Evolutionary conservation across 1,284 basidiomycete genomes (phyloP).

Genomic region (Neonothopanus nambi): DNA sequence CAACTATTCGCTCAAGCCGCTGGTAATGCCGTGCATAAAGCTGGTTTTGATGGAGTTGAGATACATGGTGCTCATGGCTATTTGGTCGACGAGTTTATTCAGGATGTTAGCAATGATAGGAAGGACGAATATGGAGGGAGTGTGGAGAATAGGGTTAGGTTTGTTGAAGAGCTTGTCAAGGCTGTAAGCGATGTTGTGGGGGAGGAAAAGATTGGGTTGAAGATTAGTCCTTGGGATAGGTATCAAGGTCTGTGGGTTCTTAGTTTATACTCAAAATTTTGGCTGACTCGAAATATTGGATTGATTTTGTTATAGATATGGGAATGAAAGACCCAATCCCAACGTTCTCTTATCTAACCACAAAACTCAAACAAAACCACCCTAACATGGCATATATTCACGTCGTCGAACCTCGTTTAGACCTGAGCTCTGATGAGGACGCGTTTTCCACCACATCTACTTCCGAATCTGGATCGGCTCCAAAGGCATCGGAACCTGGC

Average conservation of each 20-base stretch:
- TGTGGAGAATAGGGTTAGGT: conserved; percentile 47
- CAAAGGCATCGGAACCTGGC: conserved; percentile 17
- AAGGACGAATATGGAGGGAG: conserved; percentile 55
- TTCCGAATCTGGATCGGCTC: too few relatives aligned
- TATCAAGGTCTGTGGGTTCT: conserved; percentile 25
- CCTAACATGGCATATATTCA: conserved; percentile 55
- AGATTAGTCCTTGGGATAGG: conserved; percentile 49
- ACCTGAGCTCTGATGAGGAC: not conserved
- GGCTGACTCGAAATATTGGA: not conserved
- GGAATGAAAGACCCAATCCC: conserved; percentile 44
- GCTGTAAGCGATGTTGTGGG: conserved; percentile 36
- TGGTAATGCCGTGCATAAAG: conserved; percentile 32
- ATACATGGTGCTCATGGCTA: conserved; percentile 34
- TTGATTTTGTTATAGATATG: conserved; percentile 26
- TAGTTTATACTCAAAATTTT: not conserved
- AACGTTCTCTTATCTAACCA: conserved; percentile 39
- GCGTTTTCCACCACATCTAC: conserved; percentile 13
- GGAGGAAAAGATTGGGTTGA: conserved; percentile 40
- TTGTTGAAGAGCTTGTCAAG: conserved; percentile 44
- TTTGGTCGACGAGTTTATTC: conserved; percentile 39
- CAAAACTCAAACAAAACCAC: conserved; percentile 34
- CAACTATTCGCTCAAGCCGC: conserved; percentile 32
- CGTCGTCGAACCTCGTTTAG: conserved; percentile 38
- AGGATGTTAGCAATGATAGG: conserved; percentile 42
- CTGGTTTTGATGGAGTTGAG: conserved; percentile 44